Conservation (phyloP, 345 rosid genomes). For the Anacardium occidentale region DNA sequence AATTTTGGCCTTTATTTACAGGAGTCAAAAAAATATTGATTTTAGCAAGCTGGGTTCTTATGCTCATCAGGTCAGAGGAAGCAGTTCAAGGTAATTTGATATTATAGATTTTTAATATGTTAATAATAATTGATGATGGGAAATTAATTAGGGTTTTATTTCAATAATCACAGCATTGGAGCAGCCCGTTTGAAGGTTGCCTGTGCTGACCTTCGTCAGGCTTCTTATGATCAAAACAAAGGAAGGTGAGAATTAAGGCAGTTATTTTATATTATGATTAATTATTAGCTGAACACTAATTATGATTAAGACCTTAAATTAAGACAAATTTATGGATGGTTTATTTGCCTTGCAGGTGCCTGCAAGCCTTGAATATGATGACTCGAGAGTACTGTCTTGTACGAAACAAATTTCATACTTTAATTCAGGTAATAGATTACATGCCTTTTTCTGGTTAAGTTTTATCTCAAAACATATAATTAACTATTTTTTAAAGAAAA, state of each 20-base stretch:
- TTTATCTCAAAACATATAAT: too few relatives aligned
- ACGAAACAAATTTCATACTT: constrained; percentile 1
- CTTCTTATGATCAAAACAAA: constrained; percentile 24
- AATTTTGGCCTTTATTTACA: neutral
- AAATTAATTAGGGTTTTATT: neutral
- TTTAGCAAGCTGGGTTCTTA: constrained; percentile 21
- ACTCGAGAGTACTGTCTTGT: neutral
- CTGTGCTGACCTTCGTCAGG: constrained; percentile 32
- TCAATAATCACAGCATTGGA: constrained; percentile 30
- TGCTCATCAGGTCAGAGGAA: constrained; percentile 35
- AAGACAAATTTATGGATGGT: neutral
- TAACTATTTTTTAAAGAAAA: too few relatives aligned
- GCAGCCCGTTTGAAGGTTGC: constrained; percentile 34
- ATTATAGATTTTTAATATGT: too few relatives aligned
- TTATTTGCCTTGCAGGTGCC: neutral
- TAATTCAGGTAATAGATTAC: neutral
- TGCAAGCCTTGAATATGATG: neutral
- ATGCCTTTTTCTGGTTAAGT: too few relatives aligned
- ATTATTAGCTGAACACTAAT: too few relatives aligned
- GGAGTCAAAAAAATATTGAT: constrained; percentile 10
- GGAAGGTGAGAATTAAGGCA: constrained; percentile 23
- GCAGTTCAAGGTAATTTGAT: constrained; percentile 21
- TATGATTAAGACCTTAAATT: too few relatives aligned
- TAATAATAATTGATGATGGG: neutral
- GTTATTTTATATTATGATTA: too few relatives aligned